Conservation (phyloP, 2,329 filamentous ascomycete species). For the Cyclaneusma minus region DNA sequence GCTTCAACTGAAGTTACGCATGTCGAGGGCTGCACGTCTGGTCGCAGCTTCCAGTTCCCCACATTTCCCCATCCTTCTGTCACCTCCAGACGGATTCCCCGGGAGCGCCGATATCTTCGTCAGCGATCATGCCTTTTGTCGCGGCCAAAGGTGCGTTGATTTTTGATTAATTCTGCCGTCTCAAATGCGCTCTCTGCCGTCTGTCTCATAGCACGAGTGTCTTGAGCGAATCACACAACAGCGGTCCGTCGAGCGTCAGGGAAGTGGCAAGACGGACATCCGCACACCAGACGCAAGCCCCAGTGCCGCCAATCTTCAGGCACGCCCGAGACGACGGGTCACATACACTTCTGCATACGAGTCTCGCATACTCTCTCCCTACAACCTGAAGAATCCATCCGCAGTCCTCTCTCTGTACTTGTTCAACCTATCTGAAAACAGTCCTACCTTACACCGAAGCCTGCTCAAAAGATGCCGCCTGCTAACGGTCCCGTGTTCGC, state of each 20-base stretch:
- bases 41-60: too few species aligned
- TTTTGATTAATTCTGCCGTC: too few species aligned
- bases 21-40: too few species aligned
- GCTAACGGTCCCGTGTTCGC: constrained; percentile 16
- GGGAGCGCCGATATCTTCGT: too few species aligned
- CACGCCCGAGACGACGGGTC: neutral
- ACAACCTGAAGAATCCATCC: neutral
- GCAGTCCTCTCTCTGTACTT: constrained; percentile 1
- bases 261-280: neutral
- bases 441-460: constrained; percentile 1
- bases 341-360: neutral
- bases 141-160: constrained; percentile 3
- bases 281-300: neutral
- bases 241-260: neutral
- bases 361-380: neutral
- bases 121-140: constrained; percentile 3
- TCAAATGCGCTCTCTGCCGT: too few species aligned
- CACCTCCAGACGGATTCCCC: too few species aligned
- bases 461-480: constrained; percentile 10
- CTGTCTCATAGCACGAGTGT: too few species aligned
- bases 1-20: too few species aligned
- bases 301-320: neutral
- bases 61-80: too few species aligned
- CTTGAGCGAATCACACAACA: too few species aligned
- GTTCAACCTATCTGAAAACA: constrained; percentile 1